Evolutionary conservation across 2,329 filamentous ascomycete genomes (phyloP), one percentile per base, ranked within the genome.

Genomic region (Pseudonectria foliicola): DNA sequence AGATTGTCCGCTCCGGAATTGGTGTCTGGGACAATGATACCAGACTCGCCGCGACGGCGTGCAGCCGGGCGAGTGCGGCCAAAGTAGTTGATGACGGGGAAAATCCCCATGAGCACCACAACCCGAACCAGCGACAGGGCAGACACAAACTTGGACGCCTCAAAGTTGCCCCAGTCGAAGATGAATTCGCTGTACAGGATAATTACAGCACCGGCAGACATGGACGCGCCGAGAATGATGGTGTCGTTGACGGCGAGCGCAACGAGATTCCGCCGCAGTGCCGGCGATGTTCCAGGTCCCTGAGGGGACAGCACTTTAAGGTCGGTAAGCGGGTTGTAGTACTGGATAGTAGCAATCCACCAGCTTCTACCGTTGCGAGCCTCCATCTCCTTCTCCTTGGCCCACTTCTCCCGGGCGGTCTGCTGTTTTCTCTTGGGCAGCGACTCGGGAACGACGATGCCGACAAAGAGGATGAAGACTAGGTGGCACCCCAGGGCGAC

Each of bases 161-260:
- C 82, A 37, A 86, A 71, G 26, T 80, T 88, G 31, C 77, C 75
- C 92, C 92, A 96, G 35, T 73, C 69, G 54, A 95, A 96, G 48
- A 79, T 74, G 50, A 75, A 82, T 46, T 85, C 81, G 15, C 79
- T 79, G 61, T 96, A 98, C 35, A 95, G 75, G 36, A 96, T 71
- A 13, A 92, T 70, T 25, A 95, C 80, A n/a, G 81, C 77, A 42
- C 86, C 79, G 0, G 80, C 75, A 31, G 89, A 86, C 71, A 95
- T 85, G 7, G 82, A 80, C 0, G 88, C 75, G 14, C 86, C 83
- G 42, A 95, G 82, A 46, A 93, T 75, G 44, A 86, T 77, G 16
- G 82, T 85, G 54, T 96, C 92, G 36, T 89, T 80, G 6, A 79
- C 67, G 3, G 88, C 84, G 7, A 98, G 71, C 0, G 90, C 63